Conservation (phyloP, 805 yeast species). For the Yarrowia osloensis region DNA sequence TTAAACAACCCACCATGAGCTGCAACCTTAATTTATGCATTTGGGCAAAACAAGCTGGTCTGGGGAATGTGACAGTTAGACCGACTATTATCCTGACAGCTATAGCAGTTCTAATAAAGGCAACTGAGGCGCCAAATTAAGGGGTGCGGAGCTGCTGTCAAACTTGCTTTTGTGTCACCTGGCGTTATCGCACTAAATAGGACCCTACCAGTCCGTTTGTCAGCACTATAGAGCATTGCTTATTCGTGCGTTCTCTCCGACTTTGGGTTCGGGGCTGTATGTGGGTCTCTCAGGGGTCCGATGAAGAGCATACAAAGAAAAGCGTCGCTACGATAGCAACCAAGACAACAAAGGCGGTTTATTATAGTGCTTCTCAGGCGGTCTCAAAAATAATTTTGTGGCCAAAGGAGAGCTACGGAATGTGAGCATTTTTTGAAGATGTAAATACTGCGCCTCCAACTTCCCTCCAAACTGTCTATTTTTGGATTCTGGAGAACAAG, state of each 20-base stretch:
- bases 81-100: neutral
- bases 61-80: neutral
- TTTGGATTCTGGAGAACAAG: constrained; percentile 9
- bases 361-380: neutral
- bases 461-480: neutral
- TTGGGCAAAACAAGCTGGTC: constrained; percentile 8
- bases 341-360: neutral
- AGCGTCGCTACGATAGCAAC: neutral
- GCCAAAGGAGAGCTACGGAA: neutral
- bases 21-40: constrained; percentile 9
- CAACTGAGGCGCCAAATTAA: no score
- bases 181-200: neutral
- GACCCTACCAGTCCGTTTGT: neutral
- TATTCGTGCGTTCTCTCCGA: neutral
- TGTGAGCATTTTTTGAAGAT: neutral
- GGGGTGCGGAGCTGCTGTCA: no score
- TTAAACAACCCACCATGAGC: neutral
- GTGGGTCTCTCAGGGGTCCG: constrained; percentile 1
- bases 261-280: neutral
- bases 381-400: no score
- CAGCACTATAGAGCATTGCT: neutral
- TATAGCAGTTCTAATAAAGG: no score
- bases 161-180: neutral
- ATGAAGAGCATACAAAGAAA: neutral
- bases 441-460: neutral